phyloP scores from a whole-genome alignment of 202 grass and related monocot genomes.

The Schoenoplectus tabernaemontani region DNA sequence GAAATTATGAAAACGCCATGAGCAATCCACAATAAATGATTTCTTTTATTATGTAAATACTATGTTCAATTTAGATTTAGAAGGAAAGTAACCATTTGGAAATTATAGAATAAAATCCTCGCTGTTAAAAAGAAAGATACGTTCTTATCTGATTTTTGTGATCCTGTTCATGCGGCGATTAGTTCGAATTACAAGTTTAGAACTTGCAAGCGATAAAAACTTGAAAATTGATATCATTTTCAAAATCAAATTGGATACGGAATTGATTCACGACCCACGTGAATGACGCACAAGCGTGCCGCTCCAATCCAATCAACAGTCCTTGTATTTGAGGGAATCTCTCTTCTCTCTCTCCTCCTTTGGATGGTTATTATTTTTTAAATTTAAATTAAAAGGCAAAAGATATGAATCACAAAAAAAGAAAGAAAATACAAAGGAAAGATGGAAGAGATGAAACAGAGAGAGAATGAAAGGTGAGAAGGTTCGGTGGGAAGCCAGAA shows the following conservation, averaged over 20 bases:
- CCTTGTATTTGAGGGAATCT: conserved; percentile 8
- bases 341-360: neutral
- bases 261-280: conserved; percentile 3
- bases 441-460: neutral
- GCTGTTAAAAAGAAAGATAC: too few relatives aligned
- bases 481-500: conserved; percentile 2
- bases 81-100: too few relatives aligned
- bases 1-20: too few relatives aligned
- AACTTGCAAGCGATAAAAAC: neutral
- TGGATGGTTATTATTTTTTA: conserved; percentile 9
- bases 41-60: too few relatives aligned
- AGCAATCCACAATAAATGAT: too few relatives aligned
- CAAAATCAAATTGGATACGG: conserved; percentile 17
- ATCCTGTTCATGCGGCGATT: too few relatives aligned
- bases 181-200: too few relatives aligned
- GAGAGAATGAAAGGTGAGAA: conserved; percentile 4
- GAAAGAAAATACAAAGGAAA: neutral
- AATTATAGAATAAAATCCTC: too few relatives aligned
- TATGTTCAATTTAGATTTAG: too few relatives aligned
- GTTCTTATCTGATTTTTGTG: too few relatives aligned
- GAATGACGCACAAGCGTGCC: conserved; percentile 10
- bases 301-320: conserved; percentile 6
- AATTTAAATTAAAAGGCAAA: neutral
- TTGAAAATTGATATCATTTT: neutral
- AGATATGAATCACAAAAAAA: neutral